phyloP scores from a whole-genome alignment of 352 stramenopile genomes.

The Pythium coloratum region DNA sequence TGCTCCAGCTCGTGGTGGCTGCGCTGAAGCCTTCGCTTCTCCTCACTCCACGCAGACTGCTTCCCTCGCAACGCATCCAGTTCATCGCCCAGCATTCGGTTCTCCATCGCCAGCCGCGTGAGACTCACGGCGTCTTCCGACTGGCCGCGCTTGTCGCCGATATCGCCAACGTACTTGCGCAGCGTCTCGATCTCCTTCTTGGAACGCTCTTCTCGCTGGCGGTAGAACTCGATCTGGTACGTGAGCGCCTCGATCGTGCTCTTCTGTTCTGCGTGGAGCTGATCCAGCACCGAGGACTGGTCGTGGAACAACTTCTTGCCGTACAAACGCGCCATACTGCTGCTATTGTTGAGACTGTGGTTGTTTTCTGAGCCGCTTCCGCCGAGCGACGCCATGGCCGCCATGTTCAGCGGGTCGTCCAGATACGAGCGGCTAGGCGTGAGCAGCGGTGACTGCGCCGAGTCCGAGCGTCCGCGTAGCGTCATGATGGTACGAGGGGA shows the following conservation, averaged over 20 bases:
- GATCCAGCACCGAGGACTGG: conserved; percentile 55
- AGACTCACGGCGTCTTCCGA: conserved; percentile 25
- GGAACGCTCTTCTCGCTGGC: conserved; percentile 66
- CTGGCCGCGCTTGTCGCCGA: conserved; percentile 11
- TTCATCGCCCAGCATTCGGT: conserved; percentile 57
- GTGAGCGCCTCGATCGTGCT: conserved; percentile 80
- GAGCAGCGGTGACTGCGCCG: conserved; percentile 13
- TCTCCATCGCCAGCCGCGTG: conserved; percentile 50
- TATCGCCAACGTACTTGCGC: conserved; percentile 28
- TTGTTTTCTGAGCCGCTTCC: background rate
- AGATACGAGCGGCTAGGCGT: conserved; percentile 8
- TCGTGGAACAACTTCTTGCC: conserved; percentile 28
- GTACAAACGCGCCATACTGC: conserved; percentile 3
- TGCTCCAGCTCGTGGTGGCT: conserved; percentile 52
- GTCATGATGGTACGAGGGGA: conserved; percentile 17
- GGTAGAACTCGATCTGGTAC: conserved; percentile 79
- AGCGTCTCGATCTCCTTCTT: conserved; percentile 67
- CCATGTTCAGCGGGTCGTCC: conserved; percentile 7
- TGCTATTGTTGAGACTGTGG: background rate
- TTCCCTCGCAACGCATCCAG: conserved; percentile 47
- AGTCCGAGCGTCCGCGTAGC: conserved; percentile 4
- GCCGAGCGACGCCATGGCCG: conserved; percentile 6
- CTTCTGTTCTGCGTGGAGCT: conserved; percentile 79
- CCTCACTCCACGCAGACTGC: conserved; percentile 42
- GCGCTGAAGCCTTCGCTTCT: conserved; percentile 42